A percentile compares a stretch with the other conserved stretches of the same genome.
These are phyloP conservation scores for Melastoma candidum DNA, from an alignment of 441 rosid genomes.

Conservation along the genomic window DNA sequence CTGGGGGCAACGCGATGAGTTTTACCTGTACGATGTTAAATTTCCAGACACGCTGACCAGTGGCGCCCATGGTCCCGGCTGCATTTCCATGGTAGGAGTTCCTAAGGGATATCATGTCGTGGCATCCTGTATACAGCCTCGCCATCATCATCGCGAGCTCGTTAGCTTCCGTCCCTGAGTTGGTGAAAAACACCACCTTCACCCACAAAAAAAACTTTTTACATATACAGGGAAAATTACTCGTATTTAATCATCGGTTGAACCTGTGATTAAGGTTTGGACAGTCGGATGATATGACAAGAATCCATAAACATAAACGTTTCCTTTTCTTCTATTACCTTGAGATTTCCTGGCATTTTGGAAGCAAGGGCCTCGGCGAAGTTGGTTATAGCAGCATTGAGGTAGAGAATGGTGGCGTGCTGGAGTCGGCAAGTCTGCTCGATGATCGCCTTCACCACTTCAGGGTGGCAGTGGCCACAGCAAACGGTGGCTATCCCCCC, in stretches of 20 bases:
- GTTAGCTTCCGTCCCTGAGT: conserved; percentile 96
- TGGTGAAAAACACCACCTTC: conserved; percentile 85
- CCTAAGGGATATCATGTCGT: conserved; percentile 76
- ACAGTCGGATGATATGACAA: too few species aligned
- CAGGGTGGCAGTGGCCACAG: conserved; percentile 94
- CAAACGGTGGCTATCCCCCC: conserved; percentile 91
- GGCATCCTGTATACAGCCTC: conserved; percentile 70
- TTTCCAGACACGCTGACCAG: conserved; percentile 74
- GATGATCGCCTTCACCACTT: conserved; percentile 55
- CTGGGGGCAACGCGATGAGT: too few species aligned
- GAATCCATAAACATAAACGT: neutral
- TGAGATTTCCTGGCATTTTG: conserved; percentile 84
- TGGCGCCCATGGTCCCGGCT: conserved; percentile 83
- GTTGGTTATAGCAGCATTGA: conserved; percentile 67
- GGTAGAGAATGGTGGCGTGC: conserved; percentile 82
- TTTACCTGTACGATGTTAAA: conserved; percentile 74
- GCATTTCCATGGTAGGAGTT: conserved; percentile 92
- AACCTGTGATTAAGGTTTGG: too few species aligned
- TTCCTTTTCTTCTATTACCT: conserved; percentile 25
- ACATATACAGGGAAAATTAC: too few species aligned
- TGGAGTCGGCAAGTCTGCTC: conserved; percentile 66
- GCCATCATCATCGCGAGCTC: conserved; percentile 96
- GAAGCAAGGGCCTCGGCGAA: conserved; percentile 77
- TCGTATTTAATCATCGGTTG: too few species aligned
- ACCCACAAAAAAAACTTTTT: neutral